Conservation (phyloP, 1,139 yeast species). For the Yamadazyma diddensiae region DNA sequence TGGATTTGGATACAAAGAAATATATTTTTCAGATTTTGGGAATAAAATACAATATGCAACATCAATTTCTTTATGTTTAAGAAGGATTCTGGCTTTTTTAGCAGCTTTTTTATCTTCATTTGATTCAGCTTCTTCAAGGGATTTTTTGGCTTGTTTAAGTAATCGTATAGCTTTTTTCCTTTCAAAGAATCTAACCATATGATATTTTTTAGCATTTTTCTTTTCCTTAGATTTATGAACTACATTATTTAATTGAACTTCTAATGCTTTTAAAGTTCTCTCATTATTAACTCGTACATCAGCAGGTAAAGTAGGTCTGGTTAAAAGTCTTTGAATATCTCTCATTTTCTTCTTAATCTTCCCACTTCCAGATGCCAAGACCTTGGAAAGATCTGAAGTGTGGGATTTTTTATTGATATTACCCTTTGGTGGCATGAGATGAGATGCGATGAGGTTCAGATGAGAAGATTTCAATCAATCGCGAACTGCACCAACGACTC, state of each 20-base stretch:
- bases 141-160: constrained; percentile 61
- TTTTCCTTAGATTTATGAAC: constrained; percentile 50
- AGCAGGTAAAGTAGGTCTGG: constrained; percentile 65
- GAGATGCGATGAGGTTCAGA: constrained; percentile 4
- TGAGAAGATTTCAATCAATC: neutral
- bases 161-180: constrained; percentile 79
- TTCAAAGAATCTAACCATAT: constrained; percentile 92
- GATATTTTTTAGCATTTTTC: constrained; percentile 74
- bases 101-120: constrained; percentile 50
- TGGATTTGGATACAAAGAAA: constrained; percentile 64
- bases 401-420: neutral
- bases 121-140: constrained; percentile 35
- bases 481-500: neutral
- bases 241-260: constrained; percentile 60
- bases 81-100: constrained; percentile 49
- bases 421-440: constrained; percentile 2
- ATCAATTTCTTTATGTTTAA: constrained; percentile 65
- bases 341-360: constrained; percentile 82
- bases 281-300: constrained; percentile 78
- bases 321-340: constrained; percentile 72
- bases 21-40: constrained; percentile 79
- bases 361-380: constrained; percentile 38
- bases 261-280: constrained; percentile 75
- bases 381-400: constrained; percentile 24
- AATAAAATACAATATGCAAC: constrained; percentile 73